Percentiles rank a stretch among this genome's conserved stretches.
Evolutionary conservation across 202 grass and related monocot species (phyloP).

Genomic region (Setaria italica): DNA sequence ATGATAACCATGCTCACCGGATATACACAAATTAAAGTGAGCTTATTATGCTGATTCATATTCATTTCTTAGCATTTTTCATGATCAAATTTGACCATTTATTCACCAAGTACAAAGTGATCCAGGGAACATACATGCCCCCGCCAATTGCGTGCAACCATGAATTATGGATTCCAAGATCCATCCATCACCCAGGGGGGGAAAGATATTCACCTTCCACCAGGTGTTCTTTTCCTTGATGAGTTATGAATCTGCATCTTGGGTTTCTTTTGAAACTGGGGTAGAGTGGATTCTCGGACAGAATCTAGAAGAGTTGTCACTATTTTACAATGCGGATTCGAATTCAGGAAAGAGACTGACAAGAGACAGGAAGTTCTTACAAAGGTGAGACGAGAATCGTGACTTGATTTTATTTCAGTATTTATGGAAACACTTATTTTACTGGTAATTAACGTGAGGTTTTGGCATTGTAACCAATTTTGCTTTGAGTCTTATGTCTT

Average conservation of each 20-base stretch:
- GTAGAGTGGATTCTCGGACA: neutral
- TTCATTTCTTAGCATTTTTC: neutral
- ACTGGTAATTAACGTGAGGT: neutral
- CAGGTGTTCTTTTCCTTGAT: neutral
- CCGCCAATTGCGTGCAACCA: conserved; percentile 16
- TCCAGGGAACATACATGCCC: conserved; percentile 23
- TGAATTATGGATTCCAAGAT: conserved; percentile 26
- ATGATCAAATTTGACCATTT: conserved; percentile 28
- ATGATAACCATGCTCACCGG: neutral
- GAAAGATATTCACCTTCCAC: conserved; percentile 45
- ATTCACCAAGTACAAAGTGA: conserved; percentile 14
- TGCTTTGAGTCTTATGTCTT: neutral
- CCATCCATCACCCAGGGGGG: conserved; percentile 17
- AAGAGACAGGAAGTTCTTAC: neutral
- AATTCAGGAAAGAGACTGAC: neutral
- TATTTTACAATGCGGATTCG: neutral
- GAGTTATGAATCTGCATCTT: conserved; percentile 3
- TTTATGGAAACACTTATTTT: neutral
- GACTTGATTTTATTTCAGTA: neutral
- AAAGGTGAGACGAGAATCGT: neutral
- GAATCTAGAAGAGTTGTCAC: conserved; percentile 9
- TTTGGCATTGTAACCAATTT: neutral
- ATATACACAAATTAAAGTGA: conserved; percentile 21
- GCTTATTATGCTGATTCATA: neutral
- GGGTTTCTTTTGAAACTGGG: neutral